Base-by-base conservation (phyloP, 164 flowering plant species). In the Stephania yunnanensis region DNA sequence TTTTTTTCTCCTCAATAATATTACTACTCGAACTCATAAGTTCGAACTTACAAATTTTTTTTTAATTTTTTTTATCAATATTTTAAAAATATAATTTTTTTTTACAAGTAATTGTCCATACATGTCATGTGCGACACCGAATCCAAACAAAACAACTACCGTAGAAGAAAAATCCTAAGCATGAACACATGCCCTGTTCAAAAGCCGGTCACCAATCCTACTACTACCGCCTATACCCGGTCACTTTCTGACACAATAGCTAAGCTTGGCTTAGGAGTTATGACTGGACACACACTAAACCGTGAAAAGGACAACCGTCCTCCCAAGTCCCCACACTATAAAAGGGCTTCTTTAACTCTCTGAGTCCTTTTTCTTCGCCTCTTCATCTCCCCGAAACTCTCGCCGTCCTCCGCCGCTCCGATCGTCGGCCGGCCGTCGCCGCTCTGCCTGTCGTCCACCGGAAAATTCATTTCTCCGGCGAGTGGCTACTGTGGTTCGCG, bases 161-260 rank as follows among this genome's bases (percentile, higher is more conserved):
- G 53, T 48, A 1, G 53, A 48, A 48, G 53, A 48, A 48, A 48
- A 48, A 48, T 48, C 53, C 53, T 2, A 48, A 48, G 10, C 53
- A 15, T 12, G 12, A 36, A 4, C 65, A 61, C n/a, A 36, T 68
- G 13, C 25, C 46, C 20, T 46, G 20, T 12, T 76, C 61, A 71
- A 36, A 36, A 36, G 10, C 74, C 55, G 63, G 78, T 76, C 20
- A 76, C 10, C 20, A 19, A 25, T 70, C 17, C 42, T 71, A 19
- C 46, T 30, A 19, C 10, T 46, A 78, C 80, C 73, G 80, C 73
- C 10, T 69, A 25, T 63, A 46, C 48, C 76, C 76, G 50, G 73
- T 78, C 31, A 46, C 52, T 25, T 10, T 45, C 61, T 10, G 22
- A 46, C 64, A 20, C 64, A n/a, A 4, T 31, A 17, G 12, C 13